These are phyloP conservation scores for Cyclotella kingstonii DNA, from an alignment of 108 stramenopile genomes.

Conservation along the genomic window DNA sequence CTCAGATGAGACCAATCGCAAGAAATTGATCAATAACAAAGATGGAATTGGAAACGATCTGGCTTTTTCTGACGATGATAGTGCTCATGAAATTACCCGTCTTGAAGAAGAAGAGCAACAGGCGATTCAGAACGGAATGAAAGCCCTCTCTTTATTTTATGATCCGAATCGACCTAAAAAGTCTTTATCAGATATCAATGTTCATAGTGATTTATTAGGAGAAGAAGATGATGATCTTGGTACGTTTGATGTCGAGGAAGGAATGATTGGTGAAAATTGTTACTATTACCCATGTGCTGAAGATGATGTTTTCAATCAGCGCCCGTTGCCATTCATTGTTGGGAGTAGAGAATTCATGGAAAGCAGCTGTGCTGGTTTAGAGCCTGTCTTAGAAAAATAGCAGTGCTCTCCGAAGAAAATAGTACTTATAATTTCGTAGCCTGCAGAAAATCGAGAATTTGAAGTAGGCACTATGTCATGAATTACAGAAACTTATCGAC, in stretches of 20 bases:
- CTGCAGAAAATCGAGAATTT: too few relatives aligned
- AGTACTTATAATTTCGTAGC: too few relatives aligned
- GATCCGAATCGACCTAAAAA: constrained; percentile 18
- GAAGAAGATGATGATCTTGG: not conserved
- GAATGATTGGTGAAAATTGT: constrained; percentile 26
- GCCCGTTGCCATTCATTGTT: constrained; percentile 42
- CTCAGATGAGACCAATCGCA: not conserved
- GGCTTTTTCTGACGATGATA: constrained; percentile 6
- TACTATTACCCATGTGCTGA: constrained; percentile 33
- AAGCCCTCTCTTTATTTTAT: constrained; percentile 27
- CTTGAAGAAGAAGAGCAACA: constrained; percentile 27
- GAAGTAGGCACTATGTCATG: too few relatives aligned
- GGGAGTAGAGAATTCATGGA: constrained; percentile 48
- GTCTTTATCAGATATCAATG: not conserved
- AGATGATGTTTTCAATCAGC: constrained; percentile 36
- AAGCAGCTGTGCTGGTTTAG: constrained; percentile 21
- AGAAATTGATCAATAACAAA: not conserved
- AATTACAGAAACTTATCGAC: too few relatives aligned
- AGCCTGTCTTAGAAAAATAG: too few relatives aligned
- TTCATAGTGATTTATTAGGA: not conserved
- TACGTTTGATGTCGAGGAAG: constrained; percentile 15
- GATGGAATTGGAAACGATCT: not conserved
- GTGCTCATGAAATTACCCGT: constrained; percentile 21
- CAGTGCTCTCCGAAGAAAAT: too few relatives aligned
- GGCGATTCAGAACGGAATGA: constrained; percentile 36